Evolutionary conservation across 805 yeast genomes (phyloP).

Genomic region (Candida sakaeoensis): DNA sequence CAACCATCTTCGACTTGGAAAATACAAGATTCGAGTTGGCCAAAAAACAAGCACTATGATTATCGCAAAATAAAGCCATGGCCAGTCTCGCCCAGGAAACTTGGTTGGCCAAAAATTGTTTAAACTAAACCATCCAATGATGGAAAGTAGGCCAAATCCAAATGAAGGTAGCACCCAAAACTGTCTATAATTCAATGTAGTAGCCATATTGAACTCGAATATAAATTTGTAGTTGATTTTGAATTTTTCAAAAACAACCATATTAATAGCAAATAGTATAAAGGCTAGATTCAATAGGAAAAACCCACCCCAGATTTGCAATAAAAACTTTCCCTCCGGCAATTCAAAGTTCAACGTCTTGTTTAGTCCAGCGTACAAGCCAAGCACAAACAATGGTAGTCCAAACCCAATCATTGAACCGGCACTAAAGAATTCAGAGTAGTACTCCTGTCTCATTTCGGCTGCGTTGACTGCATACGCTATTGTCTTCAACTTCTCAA

Average conservation of each 20-base stretch:
- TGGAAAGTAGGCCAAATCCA: constrained; percentile 50
- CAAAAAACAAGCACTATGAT: constrained; percentile 46
- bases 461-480: constrained; percentile 35
- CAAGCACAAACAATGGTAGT: constrained; percentile 62
- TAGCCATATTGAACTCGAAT: constrained; percentile 76
- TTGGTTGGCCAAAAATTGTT: constrained; percentile 57
- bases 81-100: constrained; percentile 70
- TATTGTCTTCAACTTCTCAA: constrained; percentile 56
- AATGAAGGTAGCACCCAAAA: constrained; percentile 62
- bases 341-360: constrained; percentile 34
- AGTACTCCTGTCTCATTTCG: constrained; percentile 27
- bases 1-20: constrained; percentile 75
- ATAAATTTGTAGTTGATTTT: constrained; percentile 89
- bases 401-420: constrained; percentile 73
- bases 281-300: constrained; percentile 59
- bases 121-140: constrained; percentile 77
- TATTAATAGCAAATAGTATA: constrained; percentile 62
- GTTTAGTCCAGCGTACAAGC: constrained; percentile 49
- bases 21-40: constrained; percentile 58
- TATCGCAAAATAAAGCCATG: constrained; percentile 69
- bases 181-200: constrained; percentile 62
- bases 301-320: constrained; percentile 95
- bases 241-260: constrained; percentile 66
- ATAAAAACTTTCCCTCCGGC: constrained; percentile 55
- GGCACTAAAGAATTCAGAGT: constrained; percentile 50